phyloP scores from a whole-genome alignment of 164 flowering plant species.

The Vitis rupestris region DNA sequence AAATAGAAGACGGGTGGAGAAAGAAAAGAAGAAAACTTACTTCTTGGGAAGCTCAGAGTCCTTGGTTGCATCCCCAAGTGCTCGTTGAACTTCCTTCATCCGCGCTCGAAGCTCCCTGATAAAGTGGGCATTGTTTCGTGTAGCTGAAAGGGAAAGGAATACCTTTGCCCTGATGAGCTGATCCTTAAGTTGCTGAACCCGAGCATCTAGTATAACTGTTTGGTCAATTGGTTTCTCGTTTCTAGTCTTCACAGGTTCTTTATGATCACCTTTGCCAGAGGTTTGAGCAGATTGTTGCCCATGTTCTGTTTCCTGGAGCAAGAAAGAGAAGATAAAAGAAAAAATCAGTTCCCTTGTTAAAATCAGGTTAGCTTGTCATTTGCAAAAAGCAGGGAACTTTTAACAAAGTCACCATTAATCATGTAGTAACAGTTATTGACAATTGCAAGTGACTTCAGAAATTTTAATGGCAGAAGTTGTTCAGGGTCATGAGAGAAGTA shows the following conservation, averaged over 20 bases:
- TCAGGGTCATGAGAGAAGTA: too few relatives aligned
- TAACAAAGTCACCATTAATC: too few relatives aligned
- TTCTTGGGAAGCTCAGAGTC: slow-evolving; percentile 69
- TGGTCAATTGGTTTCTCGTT: slow-evolving; percentile 32
- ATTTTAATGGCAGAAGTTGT: too few relatives aligned
- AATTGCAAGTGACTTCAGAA: too few relatives aligned
- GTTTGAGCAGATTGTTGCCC: slow-evolving; percentile 22
- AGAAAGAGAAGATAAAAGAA: slow-evolving; percentile 2
- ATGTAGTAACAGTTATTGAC: too few relatives aligned
- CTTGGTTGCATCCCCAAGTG: slow-evolving; percentile 69
- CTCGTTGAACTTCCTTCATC: slow-evolving; percentile 67
- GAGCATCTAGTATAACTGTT: slow-evolving; percentile 43
- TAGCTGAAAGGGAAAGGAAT: slow-evolving; percentile 63
- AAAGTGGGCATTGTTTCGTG: slow-evolving; percentile 63
- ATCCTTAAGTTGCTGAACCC: slow-evolving; percentile 67
- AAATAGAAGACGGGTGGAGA: background rate
- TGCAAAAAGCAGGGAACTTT: background rate
- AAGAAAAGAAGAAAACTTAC: slow-evolving; percentile 33
- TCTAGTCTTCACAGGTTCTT: slow-evolving; percentile 19
- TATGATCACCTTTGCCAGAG: slow-evolving; percentile 20
- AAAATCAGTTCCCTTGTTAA: background rate
- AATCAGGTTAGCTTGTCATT: background rate
- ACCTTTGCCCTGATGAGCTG: slow-evolving; percentile 75
- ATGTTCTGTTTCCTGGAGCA: slow-evolving; percentile 30
- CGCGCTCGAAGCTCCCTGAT: slow-evolving; percentile 69